These are phyloP conservation scores for Monosporascus sp. DNA, from an alignment of 2,329 filamentous ascomycete species.

Conservation along the genomic window DNA sequence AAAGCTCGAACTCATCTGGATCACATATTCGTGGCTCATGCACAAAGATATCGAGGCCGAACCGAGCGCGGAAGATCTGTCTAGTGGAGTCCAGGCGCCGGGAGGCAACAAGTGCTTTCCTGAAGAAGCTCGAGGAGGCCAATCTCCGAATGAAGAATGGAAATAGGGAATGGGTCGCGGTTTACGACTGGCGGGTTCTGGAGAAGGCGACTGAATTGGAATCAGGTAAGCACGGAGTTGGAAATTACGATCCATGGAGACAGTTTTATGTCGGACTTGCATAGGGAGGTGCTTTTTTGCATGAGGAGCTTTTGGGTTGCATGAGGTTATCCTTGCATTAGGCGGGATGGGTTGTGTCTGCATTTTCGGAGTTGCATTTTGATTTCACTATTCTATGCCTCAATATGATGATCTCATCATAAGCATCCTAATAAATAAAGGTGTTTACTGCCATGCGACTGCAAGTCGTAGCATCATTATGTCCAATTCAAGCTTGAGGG, in stretches of 20 bases:
- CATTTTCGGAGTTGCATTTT: no score
- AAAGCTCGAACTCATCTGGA: no score
- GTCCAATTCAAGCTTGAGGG: no score
- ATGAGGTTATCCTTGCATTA: neutral
- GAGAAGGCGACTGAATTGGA: constrained; percentile 36
- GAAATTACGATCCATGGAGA: constrained; percentile 36
- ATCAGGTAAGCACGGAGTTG: constrained; percentile 26
- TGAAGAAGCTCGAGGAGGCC: constrained; percentile 27
- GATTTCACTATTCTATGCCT: no score
- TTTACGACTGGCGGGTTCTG: constrained; percentile 45
- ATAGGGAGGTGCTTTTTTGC: constrained; percentile 16
- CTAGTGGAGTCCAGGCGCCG: constrained; percentile 35
- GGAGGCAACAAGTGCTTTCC: constrained; percentile 27
- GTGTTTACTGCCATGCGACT: no score
- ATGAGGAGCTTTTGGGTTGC: neutral
- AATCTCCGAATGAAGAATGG: constrained; percentile 22
- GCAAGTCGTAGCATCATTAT: no score
- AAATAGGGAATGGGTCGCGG: constrained; percentile 32
- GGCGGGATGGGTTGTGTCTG: neutral
- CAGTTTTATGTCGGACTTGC: constrained; percentile 40
- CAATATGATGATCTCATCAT: no score
- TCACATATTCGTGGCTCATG: neutral
- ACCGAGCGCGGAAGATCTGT: constrained; percentile 26
- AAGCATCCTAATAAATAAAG: no score
- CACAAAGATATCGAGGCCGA: neutral